A percentile compares a stretch with the other conserved stretches of the same genome.
phyloP scores from a whole-genome alignment of 805 yeast species.

The Zygotorulaspora chibaensis region DNA sequence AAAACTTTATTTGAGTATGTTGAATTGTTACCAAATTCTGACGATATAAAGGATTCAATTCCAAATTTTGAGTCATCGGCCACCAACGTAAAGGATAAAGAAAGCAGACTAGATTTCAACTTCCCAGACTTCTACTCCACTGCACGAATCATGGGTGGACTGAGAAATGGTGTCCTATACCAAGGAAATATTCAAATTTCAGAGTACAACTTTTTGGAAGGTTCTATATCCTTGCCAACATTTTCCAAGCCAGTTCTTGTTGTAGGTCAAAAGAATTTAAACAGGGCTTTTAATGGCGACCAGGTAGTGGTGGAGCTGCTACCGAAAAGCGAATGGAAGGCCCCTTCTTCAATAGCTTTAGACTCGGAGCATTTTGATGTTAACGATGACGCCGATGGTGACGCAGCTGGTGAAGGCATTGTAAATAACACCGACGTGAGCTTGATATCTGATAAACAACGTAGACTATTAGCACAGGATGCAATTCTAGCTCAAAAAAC shows the following conservation, averaged over 20 bases:
- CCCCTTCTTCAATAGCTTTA: slow-evolving; percentile 71
- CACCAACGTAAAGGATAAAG: slow-evolving; percentile 20
- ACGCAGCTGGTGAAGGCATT: slow-evolving; percentile 38
- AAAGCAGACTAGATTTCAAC: slow-evolving; percentile 44
- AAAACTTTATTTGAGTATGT: slow-evolving; percentile 66
- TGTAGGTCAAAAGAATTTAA: slow-evolving; percentile 77
- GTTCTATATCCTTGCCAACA: slow-evolving; percentile 64
- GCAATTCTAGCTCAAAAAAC: slow-evolving; percentile 59
- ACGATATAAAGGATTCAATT: slow-evolving; percentile 71
- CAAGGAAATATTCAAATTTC: slow-evolving; percentile 82
- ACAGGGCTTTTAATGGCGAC: slow-evolving; percentile 91
- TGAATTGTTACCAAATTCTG: slow-evolving; percentile 61
- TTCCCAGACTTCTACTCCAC: slow-evolving; percentile 77
- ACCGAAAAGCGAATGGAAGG: slow-evolving; percentile 83
- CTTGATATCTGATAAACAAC: slow-evolving; percentile 35
- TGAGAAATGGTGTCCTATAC: slow-evolving; percentile 78
- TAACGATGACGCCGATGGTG: slow-evolving; percentile 55
- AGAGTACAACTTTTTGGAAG: slow-evolving; percentile 85
- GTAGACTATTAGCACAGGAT: slow-evolving; percentile 69
- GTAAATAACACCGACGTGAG: slow-evolving; percentile 60
- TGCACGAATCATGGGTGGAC: slow-evolving; percentile 84
- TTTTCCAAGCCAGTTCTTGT: slow-evolving; percentile 79
- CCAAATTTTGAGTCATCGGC: slow-evolving; percentile 48
- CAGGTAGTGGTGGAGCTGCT: slow-evolving; percentile 84
- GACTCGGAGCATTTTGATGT: slow-evolving; percentile 67